These are phyloP conservation scores for Hanseniaspora valbyensis DNA, from an alignment of 805 yeast species.

Conservation along the genomic window DNA sequence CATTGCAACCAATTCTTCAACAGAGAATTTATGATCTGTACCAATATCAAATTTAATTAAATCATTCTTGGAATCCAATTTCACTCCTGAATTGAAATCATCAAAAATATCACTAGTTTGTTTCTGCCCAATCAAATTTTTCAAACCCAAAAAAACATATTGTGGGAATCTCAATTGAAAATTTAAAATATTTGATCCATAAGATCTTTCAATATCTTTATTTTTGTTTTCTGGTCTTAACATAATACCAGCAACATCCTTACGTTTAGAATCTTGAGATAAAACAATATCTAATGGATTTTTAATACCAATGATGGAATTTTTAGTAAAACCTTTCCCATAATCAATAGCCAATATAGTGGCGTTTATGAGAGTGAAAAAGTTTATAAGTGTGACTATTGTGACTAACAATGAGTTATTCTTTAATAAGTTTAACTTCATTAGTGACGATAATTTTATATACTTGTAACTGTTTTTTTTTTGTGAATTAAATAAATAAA, in stretches of 20 bases:
- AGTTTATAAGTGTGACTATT: background rate
- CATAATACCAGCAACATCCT: conserved; percentile 72
- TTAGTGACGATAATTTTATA: background rate
- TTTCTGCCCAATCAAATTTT: conserved; percentile 58
- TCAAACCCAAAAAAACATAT: conserved; percentile 53
- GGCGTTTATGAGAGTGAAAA: background rate
- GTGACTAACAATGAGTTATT: background rate
- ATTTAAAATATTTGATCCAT: conserved; percentile 65
- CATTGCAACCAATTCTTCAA: conserved; percentile 85
- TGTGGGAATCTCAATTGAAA: conserved; percentile 65
- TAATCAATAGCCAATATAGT: conserved; percentile 76
- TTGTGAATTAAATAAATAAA: background rate
- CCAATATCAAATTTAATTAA: conserved; percentile 34
- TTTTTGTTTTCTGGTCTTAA: conserved; percentile 35
- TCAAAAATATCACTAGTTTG: conserved; percentile 38
- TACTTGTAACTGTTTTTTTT: too few species aligned
- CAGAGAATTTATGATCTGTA: conserved; percentile 32
- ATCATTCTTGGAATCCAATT: conserved; percentile 25
- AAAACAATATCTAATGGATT: conserved; percentile 77
- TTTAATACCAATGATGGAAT: conserved; percentile 82
- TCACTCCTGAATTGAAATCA: conserved; percentile 50
- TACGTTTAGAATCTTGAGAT: conserved; percentile 84
- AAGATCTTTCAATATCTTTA: conserved; percentile 51
- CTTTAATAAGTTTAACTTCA: background rate
- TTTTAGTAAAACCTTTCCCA: conserved; percentile 80